Evolutionary conservation across 1,139 yeast species (phyloP).

Genomic region (Blastobotrys illinoisensis): DNA sequence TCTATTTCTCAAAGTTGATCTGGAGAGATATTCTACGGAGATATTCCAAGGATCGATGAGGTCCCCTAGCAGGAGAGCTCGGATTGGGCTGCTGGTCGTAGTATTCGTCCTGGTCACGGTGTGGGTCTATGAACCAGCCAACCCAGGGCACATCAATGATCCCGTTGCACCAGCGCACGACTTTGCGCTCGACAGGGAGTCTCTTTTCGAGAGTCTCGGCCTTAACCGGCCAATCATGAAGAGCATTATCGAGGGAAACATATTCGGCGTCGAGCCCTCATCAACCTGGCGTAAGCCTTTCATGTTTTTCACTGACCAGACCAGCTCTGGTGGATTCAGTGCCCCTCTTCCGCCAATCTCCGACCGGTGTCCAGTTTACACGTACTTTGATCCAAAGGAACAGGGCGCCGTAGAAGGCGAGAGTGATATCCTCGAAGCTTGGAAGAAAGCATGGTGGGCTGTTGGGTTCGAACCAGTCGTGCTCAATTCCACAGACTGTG

Average conservation of each 20-base stretch:
- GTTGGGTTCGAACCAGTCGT: constrained; percentile 31
- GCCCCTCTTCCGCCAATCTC: constrained; percentile 4
- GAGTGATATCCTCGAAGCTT: constrained; percentile 21
- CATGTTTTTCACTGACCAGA: constrained; percentile 7
- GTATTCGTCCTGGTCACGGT: not conserved
- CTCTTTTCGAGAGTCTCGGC: not conserved
- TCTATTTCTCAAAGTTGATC: no score
- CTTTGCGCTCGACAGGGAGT: not conserved
- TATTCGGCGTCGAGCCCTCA: constrained; percentile 10
- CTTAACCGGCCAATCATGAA: constrained; percentile 2
- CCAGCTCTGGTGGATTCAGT: not conserved
- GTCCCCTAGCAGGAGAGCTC: not conserved
- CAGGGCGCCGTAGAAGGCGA: constrained; percentile 15
- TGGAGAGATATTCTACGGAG: not conserved
- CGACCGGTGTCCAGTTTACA: constrained; percentile 24
- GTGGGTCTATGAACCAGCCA: not conserved
- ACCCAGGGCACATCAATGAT: not conserved
- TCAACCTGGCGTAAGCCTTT: constrained; percentile 15
- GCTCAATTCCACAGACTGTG: constrained; percentile 20
- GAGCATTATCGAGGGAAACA: constrained; percentile 11
- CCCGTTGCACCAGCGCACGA: constrained; percentile 1
- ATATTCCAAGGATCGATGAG: not conserved
- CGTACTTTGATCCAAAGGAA: constrained; percentile 20
- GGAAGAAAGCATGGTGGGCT: constrained; percentile 33
- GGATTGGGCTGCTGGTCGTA: not conserved